Evolutionary conservation across 306 rosid species (phyloP).

Genomic region (Purshia tridentata): DNA sequence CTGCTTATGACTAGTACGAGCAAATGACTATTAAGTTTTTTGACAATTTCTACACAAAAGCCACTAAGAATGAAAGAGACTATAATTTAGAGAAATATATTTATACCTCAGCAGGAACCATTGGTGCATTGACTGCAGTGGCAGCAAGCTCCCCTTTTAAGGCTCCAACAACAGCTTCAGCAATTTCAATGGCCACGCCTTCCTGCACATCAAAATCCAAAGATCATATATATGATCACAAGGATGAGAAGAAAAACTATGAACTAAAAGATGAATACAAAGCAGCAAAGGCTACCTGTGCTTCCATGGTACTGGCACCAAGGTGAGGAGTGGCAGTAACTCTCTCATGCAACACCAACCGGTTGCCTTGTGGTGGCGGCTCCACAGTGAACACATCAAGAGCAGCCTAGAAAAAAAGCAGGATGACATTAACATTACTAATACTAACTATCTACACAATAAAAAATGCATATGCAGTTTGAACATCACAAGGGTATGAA

Average conservation of each 20-base stretch:
- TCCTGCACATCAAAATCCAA: constrained; percentile 55
- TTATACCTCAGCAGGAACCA: constrained; percentile 97
- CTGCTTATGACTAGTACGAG: neutral
- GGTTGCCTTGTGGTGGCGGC: constrained; percentile 76
- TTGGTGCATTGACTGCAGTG: constrained; percentile 98
- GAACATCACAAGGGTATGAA: neutral
- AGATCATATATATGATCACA: constrained; percentile 8
- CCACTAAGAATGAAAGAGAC: neutral
- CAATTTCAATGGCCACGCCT: constrained; percentile 98
- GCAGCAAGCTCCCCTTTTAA: constrained; percentile 95
- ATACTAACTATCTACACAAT: too few species aligned
- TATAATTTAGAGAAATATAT: neutral
- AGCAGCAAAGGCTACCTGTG: constrained; percentile 58
- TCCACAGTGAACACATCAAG: constrained; percentile 92
- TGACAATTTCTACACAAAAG: too few species aligned
- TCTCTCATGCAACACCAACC: constrained; percentile 72
- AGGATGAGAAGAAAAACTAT: constrained; percentile 6
- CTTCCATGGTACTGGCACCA: constrained; percentile 97
- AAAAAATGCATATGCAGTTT: constrained; percentile 2
- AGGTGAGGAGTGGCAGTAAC: constrained; percentile 97
- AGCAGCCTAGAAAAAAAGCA: constrained; percentile 63
- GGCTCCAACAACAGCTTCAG: constrained; percentile 97
- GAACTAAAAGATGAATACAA: neutral
- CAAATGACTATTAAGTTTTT: too few species aligned
- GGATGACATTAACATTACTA: neutral